phyloP scores from a whole-genome alignment of 1,284 basidiomycete genomes.

The Hymenochaete sp. region DNA sequence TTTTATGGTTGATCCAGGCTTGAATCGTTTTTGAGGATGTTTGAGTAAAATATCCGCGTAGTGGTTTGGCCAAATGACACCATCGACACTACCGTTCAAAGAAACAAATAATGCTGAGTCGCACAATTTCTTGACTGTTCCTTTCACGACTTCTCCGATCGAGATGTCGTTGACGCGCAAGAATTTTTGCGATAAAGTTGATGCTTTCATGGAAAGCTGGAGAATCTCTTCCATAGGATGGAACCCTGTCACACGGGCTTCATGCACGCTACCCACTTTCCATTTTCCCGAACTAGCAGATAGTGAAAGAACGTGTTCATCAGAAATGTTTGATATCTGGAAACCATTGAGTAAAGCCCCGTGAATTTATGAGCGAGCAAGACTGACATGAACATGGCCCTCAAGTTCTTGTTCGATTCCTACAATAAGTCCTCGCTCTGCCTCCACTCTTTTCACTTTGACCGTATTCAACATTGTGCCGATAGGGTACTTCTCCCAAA shows the following conservation, averaged over 20 bases:
- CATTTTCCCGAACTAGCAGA: conserved; percentile 66
- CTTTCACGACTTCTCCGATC: conserved; percentile 79
- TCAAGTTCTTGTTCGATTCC: conserved; percentile 55
- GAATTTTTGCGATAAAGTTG: conserved; percentile 81
- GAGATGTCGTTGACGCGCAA: conserved; percentile 79
- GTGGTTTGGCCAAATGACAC: conserved; percentile 90
- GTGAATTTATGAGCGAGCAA: neutral
- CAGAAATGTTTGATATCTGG: conserved; percentile 89
- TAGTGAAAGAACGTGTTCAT: conserved; percentile 80
- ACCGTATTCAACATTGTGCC: conserved; percentile 67
- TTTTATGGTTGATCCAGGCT: conserved; percentile 75
- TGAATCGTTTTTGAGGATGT: conserved; percentile 90
- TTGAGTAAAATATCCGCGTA: conserved; percentile 92
- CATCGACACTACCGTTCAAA: conserved; percentile 81
- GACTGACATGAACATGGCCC: conserved; percentile 81
- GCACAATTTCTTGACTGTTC: conserved; percentile 75
- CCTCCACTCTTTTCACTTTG: conserved; percentile 66
- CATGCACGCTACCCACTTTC: conserved; percentile 73
- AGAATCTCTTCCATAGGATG: conserved; percentile 84
- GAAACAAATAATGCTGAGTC: conserved; percentile 78
- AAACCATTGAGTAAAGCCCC: neutral
- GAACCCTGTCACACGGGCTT: conserved; percentile 85
- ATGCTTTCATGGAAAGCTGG: conserved; percentile 78
- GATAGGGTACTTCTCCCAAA: conserved; percentile 59
- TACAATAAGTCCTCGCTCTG: conserved; percentile 75